A percentile compares a stretch with the other conserved stretches of the same genome.
Conservation (phyloP, 2,329 filamentous ascomycete genomes). For the Verticillium klebahnii region DNA sequence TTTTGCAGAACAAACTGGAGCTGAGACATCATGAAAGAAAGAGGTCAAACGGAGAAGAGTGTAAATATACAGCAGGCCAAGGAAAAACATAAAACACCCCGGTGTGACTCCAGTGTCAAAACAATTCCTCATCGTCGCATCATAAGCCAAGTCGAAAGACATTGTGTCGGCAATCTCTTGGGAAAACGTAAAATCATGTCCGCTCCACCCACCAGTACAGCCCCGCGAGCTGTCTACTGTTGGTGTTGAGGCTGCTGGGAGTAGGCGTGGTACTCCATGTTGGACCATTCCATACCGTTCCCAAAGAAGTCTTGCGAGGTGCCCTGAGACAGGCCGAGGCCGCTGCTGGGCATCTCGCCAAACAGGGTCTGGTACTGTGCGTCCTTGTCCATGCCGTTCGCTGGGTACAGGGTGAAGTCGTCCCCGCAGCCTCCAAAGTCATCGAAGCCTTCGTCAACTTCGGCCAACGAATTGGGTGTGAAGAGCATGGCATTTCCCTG, state of each 20-base stretch:
- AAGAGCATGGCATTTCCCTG: slow-evolving; percentile 66
- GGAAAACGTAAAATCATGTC: background rate
- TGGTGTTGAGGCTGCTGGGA: slow-evolving; percentile 27
- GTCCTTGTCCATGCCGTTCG: slow-evolving; percentile 31
- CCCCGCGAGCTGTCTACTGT: background rate
- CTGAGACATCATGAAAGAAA: background rate
- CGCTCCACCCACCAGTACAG: background rate
- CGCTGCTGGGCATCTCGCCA: slow-evolving; percentile 44
- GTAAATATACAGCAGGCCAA: background rate
- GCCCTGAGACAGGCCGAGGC: slow-evolving; percentile 46
- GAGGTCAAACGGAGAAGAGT: background rate
- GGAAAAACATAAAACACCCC: background rate
- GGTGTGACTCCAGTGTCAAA: background rate
- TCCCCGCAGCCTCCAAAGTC: slow-evolving; percentile 41
- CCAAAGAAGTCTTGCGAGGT: slow-evolving; percentile 47
- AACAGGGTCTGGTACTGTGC: slow-evolving; percentile 42
- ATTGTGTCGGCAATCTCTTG: background rate
- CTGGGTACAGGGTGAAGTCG: slow-evolving; percentile 63
- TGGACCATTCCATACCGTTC: slow-evolving; percentile 35
- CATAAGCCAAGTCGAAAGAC: background rate
- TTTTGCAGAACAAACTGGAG: background rate
- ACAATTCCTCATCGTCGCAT: background rate
- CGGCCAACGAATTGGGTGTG: slow-evolving; percentile 57
- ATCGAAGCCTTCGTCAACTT: slow-evolving; percentile 63
- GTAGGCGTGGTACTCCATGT: slow-evolving; percentile 25